Base-by-base conservation (phyloP, 768 basidiomycete species). In the Russula abietina region DNA sequence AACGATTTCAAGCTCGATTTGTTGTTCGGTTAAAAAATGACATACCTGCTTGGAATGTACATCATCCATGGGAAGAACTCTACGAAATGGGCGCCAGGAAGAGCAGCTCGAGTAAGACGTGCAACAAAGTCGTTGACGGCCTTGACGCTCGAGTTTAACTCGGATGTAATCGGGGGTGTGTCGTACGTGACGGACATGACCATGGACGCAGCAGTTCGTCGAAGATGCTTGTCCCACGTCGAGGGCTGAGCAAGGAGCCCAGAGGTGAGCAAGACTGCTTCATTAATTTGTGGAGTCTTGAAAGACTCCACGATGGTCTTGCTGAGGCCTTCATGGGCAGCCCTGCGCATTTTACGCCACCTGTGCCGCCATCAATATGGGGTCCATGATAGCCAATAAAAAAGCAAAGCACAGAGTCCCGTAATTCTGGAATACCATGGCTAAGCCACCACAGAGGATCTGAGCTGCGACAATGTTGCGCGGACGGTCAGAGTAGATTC, bases 1-100 rank as follows among this genome's bases (percentile, higher is more conserved):
- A 14, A 54, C 12, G 1, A 26, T 14, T 33, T 53, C 19, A 30
- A 48, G 2, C 7, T 41, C 1, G n/a, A 22, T 32, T 8, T 32
- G n/a, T n/a, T 45, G n/a, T 19, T 22, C 4, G 7, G 12, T 49
- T 11, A 32, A 46, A 38, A 45, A 19, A 6, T 10, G 16, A 10
- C 36, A 26, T 41, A 57, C 56, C 55, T 55, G 55, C 48, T 59
- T 10, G 67, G 67, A 22, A 68, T 59, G 56, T 64, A 30, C 48
- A 56, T 67, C 67, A 68, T 68, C 61, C 60, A 67, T 2, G 67
- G 54, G 39, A 68, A 61, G 33, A 68, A 54, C 38, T 68, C 67
- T 33, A 68, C 67, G 0, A 68, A 45, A 39, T 67, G 55, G 5
- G 62, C 50, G 2, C 67, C 67, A 10, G 67, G 67, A 45, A 57